These are phyloP conservation scores for Gynostemma pentaphyllum DNA, from an alignment of 306 rosid species.

Conservation along the genomic window DNA sequence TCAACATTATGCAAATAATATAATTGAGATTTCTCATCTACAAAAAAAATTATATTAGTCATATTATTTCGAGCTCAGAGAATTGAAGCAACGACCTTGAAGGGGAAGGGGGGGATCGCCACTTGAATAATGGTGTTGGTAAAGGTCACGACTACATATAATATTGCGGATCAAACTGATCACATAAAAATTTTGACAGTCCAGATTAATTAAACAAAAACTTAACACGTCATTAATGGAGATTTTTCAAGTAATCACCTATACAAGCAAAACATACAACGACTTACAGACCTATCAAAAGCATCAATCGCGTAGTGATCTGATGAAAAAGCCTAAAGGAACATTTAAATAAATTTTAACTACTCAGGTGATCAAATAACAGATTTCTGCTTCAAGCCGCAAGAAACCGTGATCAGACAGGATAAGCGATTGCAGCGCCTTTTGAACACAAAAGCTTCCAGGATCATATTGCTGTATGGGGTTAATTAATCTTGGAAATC, in stretches of 20 bases:
- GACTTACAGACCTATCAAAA: not conserved
- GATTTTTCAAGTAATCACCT: not conserved
- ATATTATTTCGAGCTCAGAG: no score
- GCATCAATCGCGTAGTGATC: not conserved
- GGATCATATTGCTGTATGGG: not conserved
- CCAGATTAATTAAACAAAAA: not conserved
- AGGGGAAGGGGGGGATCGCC: no score
- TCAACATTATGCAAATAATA: no score
- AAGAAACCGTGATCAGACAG: not conserved
- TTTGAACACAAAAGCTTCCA: not conserved
- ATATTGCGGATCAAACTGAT: not conserved
- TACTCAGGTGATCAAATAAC: not conserved
- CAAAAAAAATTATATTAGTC: no score
- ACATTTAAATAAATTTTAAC: not conserved
- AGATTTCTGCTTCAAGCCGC: not conserved
- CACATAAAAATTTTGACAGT: no score
- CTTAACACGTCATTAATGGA: not conserved
- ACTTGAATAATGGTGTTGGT: not conserved
- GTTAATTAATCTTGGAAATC: slow-evolving; percentile 20
- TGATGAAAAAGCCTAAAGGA: not conserved
- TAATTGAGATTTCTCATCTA: no score
- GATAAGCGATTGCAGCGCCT: not conserved
- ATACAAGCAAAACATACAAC: not conserved
- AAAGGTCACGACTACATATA: not conserved
- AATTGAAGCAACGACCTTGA: not conserved